phyloP scores from a whole-genome alignment of 2,329 filamentous ascomycete genomes.

The Xylaria digitata region DNA sequence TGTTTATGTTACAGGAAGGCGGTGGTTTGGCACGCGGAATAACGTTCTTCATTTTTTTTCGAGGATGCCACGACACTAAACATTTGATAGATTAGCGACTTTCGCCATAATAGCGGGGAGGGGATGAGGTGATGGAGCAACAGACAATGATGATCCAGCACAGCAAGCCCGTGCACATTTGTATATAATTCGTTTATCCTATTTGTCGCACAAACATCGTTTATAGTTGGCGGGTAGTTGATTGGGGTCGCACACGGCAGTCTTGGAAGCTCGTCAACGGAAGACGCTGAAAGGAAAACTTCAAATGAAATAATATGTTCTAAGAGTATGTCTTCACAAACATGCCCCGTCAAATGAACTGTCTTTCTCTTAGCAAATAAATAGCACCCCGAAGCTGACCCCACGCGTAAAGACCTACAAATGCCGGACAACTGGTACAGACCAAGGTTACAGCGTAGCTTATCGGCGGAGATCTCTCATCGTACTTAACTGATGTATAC shows the following conservation, averaged over 20 bases:
- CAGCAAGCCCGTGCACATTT: slow-evolving; percentile 42
- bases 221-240: slow-evolving; percentile 31
- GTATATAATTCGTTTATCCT: slow-evolving; percentile 47
- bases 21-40: slow-evolving; percentile 37
- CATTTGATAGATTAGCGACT: slow-evolving; percentile 46
- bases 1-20: slow-evolving; percentile 35
- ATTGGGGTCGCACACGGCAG: neutral
- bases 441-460: neutral
- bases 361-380: neutral
- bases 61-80: slow-evolving; percentile 47
- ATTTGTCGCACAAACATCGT: slow-evolving; percentile 34
- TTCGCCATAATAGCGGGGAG: slow-evolving; percentile 29
- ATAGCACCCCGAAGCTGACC: too few species aligned
- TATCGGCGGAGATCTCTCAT: neutral
- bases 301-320: slow-evolving; percentile 32
- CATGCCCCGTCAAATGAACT: neutral
- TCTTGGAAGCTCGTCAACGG: slow-evolving; percentile 11
- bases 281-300: slow-evolving; percentile 20
- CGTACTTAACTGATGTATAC: neutral
- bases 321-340: neutral
- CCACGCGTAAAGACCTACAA: too few species aligned
- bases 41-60: slow-evolving; percentile 40
- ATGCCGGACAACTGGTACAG: too few species aligned
- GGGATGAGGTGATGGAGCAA: slow-evolving; percentile 18
- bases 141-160: slow-evolving; percentile 27